Evolutionary conservation across 257 asterid genomes (phyloP).

Genomic region (Solanum rostratum): DNA sequence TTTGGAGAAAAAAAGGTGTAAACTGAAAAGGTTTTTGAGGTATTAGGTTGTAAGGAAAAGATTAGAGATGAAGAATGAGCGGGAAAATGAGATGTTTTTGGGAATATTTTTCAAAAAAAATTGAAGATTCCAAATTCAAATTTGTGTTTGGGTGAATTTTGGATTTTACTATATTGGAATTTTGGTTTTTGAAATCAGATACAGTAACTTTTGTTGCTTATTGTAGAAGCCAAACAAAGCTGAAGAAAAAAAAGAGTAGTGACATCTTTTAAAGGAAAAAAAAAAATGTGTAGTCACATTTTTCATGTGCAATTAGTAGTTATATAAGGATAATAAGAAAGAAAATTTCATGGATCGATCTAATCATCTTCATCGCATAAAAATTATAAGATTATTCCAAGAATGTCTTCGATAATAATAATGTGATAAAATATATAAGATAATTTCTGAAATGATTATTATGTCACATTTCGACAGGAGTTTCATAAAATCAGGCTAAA

Average conservation of each 20-base stretch:
- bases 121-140: neutral
- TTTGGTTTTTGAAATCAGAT: neutral
- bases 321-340: fast-evolving
- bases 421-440: neutral
- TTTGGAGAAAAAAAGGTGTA: neutral
- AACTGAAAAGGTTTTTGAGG: neutral
- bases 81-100: neutral
- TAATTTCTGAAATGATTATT: too few relatives aligned
- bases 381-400: too few relatives aligned
- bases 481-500: too few relatives aligned
- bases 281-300: neutral
- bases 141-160: neutral
- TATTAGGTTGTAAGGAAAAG: neutral
- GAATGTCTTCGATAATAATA: fast-evolving
- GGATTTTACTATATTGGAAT: neutral
- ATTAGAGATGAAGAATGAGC: neutral
- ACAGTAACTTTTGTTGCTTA: neutral
- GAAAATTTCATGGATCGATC: too few relatives aligned
- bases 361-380: too few relatives aligned
- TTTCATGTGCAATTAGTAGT: too few relatives aligned
- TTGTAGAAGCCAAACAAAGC: neutral
- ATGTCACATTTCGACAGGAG: too few relatives aligned
- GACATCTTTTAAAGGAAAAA: too few relatives aligned
- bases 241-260: neutral
- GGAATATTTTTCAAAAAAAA: neutral